Conservation (phyloP, 1,284 basidiomycete species). For the Paramarasmius palmivorus region DNA sequence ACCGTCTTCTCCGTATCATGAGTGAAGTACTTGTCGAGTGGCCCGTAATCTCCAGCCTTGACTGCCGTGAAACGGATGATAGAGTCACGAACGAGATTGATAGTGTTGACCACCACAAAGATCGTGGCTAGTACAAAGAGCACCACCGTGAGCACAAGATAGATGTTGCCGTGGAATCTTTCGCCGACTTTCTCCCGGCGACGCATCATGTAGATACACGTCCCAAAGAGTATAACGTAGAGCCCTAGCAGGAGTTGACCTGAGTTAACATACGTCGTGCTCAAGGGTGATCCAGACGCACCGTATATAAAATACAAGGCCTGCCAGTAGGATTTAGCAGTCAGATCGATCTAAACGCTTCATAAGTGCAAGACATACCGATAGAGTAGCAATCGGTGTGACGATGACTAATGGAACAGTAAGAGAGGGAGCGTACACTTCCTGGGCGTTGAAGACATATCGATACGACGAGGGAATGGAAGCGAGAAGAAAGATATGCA, state of each 20-base stretch:
- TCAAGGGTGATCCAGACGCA: too few species aligned
- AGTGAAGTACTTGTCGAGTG: not conserved
- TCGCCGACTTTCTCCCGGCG: not conserved
- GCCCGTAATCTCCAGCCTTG: not conserved
- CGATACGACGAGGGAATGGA: too few species aligned
- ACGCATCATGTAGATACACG: slow-evolving; percentile 1
- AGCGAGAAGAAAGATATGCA: too few species aligned
- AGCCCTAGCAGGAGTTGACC: not conserved
- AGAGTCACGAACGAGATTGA: not conserved
- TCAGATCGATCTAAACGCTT: too few species aligned
- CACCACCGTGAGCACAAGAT: not conserved
- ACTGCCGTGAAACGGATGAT: not conserved
- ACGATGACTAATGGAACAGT: too few species aligned
- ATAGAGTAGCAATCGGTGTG: too few species aligned
- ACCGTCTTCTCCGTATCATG: not conserved
- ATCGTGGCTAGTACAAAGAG: slow-evolving; percentile 1
- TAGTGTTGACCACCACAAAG: not conserved
- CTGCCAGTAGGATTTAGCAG: too few species aligned
- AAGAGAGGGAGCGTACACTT: too few species aligned
- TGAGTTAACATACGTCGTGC: too few species aligned
- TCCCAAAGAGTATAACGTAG: not conserved
- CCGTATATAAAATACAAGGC: too few species aligned
- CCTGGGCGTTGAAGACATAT: too few species aligned
- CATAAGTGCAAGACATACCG: too few species aligned
- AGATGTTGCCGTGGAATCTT: not conserved